Base-by-base conservation (phyloP, 139 green algal genomes). In the Trebouxia sp. region DNA sequence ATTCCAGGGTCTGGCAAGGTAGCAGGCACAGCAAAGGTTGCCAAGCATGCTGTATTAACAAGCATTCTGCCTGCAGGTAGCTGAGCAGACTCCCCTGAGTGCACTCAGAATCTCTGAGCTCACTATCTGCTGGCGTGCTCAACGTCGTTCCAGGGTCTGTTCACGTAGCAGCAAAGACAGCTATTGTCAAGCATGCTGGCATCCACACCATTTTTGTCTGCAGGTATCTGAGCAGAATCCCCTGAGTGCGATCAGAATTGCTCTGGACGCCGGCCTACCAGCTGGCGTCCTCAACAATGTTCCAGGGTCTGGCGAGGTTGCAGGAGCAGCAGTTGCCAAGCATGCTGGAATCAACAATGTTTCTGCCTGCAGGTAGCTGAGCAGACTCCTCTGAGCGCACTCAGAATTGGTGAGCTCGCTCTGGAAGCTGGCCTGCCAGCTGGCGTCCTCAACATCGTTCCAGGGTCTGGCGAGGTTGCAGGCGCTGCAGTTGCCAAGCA, bases 401-500 rank as follows among this genome's bases (percentile, higher is more conserved):
- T 94, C 51, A 80, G 81, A 32, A 42, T 94, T 38, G 92, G 84
- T n/a, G 76, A 90, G 86, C 85, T 95, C 35, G 85, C 85, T 14
- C 58, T 90, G 66, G 92, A 93, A 85, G 91, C 92, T 22, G 91
- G 92, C 38, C 30, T 95, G 20, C 92, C 92, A 2, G 62, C 83
- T 11, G 91, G 92, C 38, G 87, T 93, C n/a, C 58, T 96, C 82
- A 96, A 96, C 82, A 77, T 96, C 22, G 67, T 96, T 32, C 79
- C 83, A 1, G 92, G 92, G 47, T 87, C 87, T 65, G 92, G 91
- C 30, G 83, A 86, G 39, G 91, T 85, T 10, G 87, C 92, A 6
- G 92, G 92, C 48, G 85, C 75, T 24, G 84, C 87, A 6, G 41
- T 96, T 22, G 84, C 81, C 42, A 72, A 51, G 7, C 85, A 94